Percentiles rank a stretch among this genome's conserved stretches.
Conservation (phyloP, 2,329 filamentous ascomycete species). For the Blastomyces parvus region DNA sequence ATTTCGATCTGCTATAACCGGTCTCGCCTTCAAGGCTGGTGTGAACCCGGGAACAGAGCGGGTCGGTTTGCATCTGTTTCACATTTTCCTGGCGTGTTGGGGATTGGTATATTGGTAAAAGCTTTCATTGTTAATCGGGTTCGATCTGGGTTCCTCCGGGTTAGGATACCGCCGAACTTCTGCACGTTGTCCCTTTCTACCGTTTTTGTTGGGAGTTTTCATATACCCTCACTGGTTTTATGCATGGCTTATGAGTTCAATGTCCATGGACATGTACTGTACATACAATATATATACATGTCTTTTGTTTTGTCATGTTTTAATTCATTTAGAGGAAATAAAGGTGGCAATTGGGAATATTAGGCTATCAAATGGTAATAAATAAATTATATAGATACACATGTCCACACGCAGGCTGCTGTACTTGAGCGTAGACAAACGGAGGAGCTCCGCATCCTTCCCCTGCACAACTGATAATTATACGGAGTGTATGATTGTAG, state of each 20-base stretch:
- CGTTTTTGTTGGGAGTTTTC: not conserved
- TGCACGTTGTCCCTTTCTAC: not conserved
- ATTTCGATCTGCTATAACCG: constrained; percentile 75
- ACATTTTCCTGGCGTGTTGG: not conserved
- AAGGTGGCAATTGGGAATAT: too few species aligned
- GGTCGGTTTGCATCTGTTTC: not conserved
- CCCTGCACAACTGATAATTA: not conserved
- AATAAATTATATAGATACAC: too few species aligned
- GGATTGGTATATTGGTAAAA: not conserved
- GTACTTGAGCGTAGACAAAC: too few species aligned
- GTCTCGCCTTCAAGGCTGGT: not conserved
- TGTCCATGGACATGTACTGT: not conserved
- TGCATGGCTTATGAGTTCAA: constrained; percentile 1
- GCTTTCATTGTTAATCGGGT: not conserved
- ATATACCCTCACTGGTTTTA: constrained; percentile 5
- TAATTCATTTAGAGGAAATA: not conserved
- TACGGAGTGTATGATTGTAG: too few species aligned
- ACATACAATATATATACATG: not conserved
- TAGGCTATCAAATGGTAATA: too few species aligned
- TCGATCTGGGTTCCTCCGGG: not conserved
- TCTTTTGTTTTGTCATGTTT: not conserved
- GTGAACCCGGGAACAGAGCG: not conserved
- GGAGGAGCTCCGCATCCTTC: too few species aligned
- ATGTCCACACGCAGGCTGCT: too few species aligned
- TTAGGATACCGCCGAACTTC: not conserved